These are phyloP conservation scores for Spencermartinsiella ligniputridi DNA, from an alignment of 1,139 yeast species.

Conservation along the genomic window DNA sequence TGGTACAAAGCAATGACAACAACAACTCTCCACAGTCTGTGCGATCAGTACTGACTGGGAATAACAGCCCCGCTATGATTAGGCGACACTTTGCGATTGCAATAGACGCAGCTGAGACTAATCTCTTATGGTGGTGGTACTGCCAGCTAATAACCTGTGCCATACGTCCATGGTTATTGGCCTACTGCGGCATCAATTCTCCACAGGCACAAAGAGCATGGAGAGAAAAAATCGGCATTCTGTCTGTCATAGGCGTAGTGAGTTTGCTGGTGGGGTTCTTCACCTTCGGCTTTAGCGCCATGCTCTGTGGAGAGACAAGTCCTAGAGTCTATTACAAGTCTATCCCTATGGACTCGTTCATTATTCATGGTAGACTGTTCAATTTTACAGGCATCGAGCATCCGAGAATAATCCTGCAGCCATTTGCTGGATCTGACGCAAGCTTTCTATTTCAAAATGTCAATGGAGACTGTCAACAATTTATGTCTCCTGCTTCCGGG, in stretches of 20 bases:
- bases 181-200: constrained; percentile 61
- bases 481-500: constrained; percentile 58
- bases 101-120: constrained; percentile 23
- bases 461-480: constrained; percentile 73
- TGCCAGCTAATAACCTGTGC: constrained; percentile 73
- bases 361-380: constrained; percentile 74
- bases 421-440: constrained; percentile 66
- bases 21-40: no score
- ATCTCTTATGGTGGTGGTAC: constrained; percentile 67
- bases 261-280: constrained; percentile 73
- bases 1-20: no score
- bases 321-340: constrained; percentile 52
- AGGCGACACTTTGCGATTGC: no score
- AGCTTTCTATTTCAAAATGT: constrained; percentile 81
- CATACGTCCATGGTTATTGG: constrained; percentile 80
- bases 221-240: constrained; percentile 83
- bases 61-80: no score
- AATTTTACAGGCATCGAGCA: constrained; percentile 43
- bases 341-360: constrained; percentile 53
- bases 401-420: constrained; percentile 5
- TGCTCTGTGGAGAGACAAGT: constrained; percentile 54
- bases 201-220: constrained; percentile 80
- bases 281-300: constrained; percentile 78
- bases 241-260: constrained; percentile 60
- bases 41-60: no score